phyloP scores from a whole-genome alignment of 108 stramenopile species.

The Fragilariopsis cylindrus region DNA sequence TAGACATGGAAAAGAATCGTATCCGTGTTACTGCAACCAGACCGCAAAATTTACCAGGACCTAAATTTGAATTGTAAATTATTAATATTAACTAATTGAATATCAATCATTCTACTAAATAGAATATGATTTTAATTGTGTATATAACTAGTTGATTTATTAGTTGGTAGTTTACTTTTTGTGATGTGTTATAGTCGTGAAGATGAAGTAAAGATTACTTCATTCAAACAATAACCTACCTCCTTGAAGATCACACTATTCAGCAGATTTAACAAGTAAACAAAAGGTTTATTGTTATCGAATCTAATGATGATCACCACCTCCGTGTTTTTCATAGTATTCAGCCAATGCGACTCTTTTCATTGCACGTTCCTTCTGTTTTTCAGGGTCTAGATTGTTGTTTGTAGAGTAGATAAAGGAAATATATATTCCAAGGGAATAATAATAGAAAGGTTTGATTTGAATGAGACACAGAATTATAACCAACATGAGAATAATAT shows the following conservation, averaged over 20 bases:
- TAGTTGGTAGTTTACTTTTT: too few species aligned
- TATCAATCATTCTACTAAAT: not conserved
- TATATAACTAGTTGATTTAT: too few species aligned
- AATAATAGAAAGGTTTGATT: not conserved
- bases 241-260: not conserved
- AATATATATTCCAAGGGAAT: not conserved
- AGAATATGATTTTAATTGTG: not conserved
- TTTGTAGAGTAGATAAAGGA: not conserved
- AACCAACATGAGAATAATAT: not conserved
- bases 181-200: too few species aligned
- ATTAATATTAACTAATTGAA: not conserved
- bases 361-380: slow-evolving; percentile 25
- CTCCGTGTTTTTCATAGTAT: slow-evolving; percentile 45
- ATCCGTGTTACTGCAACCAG: slow-evolving; percentile 79
- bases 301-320: slow-evolving; percentile 35
- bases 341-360: slow-evolving; percentile 31
- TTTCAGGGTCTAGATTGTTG: slow-evolving; percentile 27
- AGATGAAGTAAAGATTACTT: too few species aligned
- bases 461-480: not conserved
- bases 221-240: too few species aligned
- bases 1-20: slow-evolving; percentile 65
- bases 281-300: not conserved
- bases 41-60: slow-evolving; percentile 71
- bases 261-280: not conserved
- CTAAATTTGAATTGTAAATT: slow-evolving; percentile 52